A percentile compares a stretch with the other conserved stretches of the same genome.
Evolutionary conservation across 2,329 filamentous ascomycete species (phyloP).

Genomic region (Calcarisporium arbuscula): DNA sequence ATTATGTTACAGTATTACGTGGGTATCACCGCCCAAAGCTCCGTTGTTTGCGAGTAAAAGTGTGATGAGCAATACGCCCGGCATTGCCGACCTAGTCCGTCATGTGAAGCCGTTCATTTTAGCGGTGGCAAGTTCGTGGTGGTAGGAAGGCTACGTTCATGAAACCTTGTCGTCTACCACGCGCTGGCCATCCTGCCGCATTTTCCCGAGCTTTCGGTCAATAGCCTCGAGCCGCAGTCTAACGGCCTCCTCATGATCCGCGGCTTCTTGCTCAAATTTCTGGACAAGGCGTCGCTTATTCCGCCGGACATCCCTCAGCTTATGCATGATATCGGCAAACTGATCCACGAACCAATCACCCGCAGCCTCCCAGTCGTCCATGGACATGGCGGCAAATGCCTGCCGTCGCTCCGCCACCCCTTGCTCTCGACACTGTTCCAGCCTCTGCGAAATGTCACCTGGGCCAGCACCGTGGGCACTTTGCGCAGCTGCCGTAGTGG

Average conservation of each 20-base stretch:
- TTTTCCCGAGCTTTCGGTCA: conserved; percentile 45
- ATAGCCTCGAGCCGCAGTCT: conserved; percentile 47
- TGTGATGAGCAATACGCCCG: too few relatives aligned
- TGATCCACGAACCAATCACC: conserved; percentile 55
- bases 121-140: too few relatives aligned
- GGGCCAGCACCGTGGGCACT: conserved; percentile 28
- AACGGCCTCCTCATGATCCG: conserved; percentile 47
- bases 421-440: conserved; percentile 43
- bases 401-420: conserved; percentile 38
- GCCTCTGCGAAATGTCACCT: conserved; percentile 39
- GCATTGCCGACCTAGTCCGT: too few relatives aligned
- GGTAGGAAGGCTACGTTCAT: too few relatives aligned
- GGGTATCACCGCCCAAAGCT: too few relatives aligned
- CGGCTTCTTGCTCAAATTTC: conserved; percentile 49
- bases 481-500: conserved; percentile 37
- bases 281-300: conserved; percentile 43
- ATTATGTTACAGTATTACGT: too few relatives aligned
- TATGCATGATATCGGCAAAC: conserved; percentile 43
- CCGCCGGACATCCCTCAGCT: conserved; percentile 40
- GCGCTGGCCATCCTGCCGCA: conserved; percentile 50
- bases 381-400: conserved; percentile 47
- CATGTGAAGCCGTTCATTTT: too few relatives aligned
- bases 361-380: conserved; percentile 52
- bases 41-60: too few relatives aligned
- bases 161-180: conserved; percentile 49